These are phyloP conservation scores for Stephania cephalantha DNA, from an alignment of 164 flowering plant genomes.

Conservation along the genomic window DNA sequence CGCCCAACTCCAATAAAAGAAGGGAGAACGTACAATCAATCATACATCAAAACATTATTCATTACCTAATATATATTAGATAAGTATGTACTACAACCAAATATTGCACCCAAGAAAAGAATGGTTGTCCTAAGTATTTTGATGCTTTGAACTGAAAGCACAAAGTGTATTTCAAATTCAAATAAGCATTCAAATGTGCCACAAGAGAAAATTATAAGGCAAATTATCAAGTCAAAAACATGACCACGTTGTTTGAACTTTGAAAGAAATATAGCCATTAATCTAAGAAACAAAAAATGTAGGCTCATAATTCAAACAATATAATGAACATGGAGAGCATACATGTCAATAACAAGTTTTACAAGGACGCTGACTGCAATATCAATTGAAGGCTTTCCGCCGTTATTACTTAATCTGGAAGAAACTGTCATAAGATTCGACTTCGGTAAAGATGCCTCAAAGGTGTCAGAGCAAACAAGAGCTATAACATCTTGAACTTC, in stretches of 20 bases:
- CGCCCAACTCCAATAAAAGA: neutral
- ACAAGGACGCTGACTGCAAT: conserved; percentile 96
- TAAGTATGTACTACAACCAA: neutral
- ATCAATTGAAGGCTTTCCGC: conserved; percentile 85
- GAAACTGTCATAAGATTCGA: conserved; percentile 59
- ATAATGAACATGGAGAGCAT: conserved; percentile 30
- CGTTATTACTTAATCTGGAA: conserved; percentile 54
- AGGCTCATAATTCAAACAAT: conserved; percentile 8
- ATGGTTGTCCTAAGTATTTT: neutral
- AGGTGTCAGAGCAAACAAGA: conserved; percentile 62
- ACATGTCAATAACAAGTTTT: conserved; percentile 99
- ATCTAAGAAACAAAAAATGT: neutral
- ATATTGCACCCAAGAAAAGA: neutral
- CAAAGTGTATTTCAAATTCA: too few relatives aligned
- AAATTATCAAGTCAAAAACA: neutral
- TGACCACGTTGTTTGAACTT: neutral
- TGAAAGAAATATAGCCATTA: neutral
- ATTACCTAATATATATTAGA: neutral
- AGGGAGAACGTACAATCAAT: too few relatives aligned
- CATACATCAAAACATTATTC: neutral
- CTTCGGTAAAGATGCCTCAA: conserved; percentile 49
- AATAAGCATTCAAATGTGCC: neutral
- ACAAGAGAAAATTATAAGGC: neutral
- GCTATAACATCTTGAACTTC: conserved; percentile 94
- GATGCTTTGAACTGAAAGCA: neutral